phyloP scores from a whole-genome alignment of 139 green algal genomes.

The Coelastrella sp. region DNA sequence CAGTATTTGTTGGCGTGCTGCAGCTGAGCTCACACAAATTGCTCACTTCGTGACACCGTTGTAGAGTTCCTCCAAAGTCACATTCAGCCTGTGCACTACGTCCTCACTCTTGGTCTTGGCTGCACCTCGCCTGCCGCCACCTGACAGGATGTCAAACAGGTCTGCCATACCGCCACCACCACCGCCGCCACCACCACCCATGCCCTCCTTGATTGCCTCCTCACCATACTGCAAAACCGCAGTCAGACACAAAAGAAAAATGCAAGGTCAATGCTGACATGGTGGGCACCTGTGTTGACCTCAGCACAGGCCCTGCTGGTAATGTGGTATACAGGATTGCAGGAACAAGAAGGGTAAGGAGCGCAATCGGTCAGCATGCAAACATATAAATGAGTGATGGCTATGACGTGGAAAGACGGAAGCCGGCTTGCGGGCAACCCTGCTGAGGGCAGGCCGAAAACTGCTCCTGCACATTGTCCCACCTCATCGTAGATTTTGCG shows the following conservation, averaged over 20 bases:
- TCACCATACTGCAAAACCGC: constrained; percentile 92
- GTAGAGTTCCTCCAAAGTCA: constrained; percentile 94
- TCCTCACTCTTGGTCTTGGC: constrained; percentile 90
- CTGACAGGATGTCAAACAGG: constrained; percentile 87
- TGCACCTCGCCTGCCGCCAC: constrained; percentile 69
- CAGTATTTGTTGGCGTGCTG: too few species aligned
- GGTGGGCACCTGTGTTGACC: too few species aligned
- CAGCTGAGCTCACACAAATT: not conserved
- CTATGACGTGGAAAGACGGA: too few species aligned
- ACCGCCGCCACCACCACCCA: constrained; percentile 77
- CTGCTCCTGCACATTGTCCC: not conserved
- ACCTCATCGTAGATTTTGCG: constrained; percentile 96
- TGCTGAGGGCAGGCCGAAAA: not conserved
- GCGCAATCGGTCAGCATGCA: too few species aligned
- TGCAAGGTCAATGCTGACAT: not conserved
- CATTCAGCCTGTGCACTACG: constrained; percentile 94
- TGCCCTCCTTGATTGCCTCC: constrained; percentile 98
- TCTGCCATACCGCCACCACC: constrained; percentile 85
- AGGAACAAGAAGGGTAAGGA: not conserved
- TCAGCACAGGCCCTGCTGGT: too few species aligned
- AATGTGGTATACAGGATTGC: not conserved
- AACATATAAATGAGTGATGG: too few species aligned
- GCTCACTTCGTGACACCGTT: constrained; percentile 82
- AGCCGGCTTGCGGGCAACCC: not conserved
- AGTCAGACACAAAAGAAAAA: not conserved